Evolutionary conservation across 2,329 filamentous ascomycete genomes (phyloP), one percentile per base, ranked within the genome.

Genomic region (Fusarium poae): DNA sequence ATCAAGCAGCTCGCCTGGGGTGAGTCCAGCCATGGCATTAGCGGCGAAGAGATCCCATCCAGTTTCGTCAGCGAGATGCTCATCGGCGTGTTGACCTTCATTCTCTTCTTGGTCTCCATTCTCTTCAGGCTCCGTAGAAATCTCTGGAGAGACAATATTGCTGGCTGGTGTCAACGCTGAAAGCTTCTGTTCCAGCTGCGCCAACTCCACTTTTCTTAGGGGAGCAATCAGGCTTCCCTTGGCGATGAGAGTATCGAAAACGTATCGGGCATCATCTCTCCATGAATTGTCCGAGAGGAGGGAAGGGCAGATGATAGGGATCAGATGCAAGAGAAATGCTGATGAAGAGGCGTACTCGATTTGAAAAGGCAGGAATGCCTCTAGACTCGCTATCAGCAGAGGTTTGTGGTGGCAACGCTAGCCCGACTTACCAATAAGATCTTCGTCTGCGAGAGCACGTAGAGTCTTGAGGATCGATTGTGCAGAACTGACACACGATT

Each of bases 261-360:
- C 77, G 29, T 77, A 76, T 8, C 72, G 65, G 4, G 79, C 73
- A 34, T 81, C 77, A 0, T 79, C 77, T 1, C 72, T 75, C 80
- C 80, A 81, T 9, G 71, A 66, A 35, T 77, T 68, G 21, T 79
- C 77, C 1, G 75, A 73, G 0, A 81, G 74, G 3, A 81, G 70
- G 0, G 74, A 74, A 0, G 80, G 80, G n/a, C 75, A 77, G 7
- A 77, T 72, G 2, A 74, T 65, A 3, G 70, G 72, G 6, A 81
- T 76, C 0, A 82, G 70, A 18, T 80, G 76, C 4, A 82, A 74
- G 2, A 82, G 74, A 35, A 82, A 81, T 0, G 79, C 78, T 3
- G 80, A 81, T 1, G 80, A 81, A 10, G 78, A 82, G 8, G 80
- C 79, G 37, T 80, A 79, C 58, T 82, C 80, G 13, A 81, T 75